These are phyloP conservation scores for Starmerella bacillaris DNA, from an alignment of 805 yeast genomes.

Conservation along the genomic window DNA sequence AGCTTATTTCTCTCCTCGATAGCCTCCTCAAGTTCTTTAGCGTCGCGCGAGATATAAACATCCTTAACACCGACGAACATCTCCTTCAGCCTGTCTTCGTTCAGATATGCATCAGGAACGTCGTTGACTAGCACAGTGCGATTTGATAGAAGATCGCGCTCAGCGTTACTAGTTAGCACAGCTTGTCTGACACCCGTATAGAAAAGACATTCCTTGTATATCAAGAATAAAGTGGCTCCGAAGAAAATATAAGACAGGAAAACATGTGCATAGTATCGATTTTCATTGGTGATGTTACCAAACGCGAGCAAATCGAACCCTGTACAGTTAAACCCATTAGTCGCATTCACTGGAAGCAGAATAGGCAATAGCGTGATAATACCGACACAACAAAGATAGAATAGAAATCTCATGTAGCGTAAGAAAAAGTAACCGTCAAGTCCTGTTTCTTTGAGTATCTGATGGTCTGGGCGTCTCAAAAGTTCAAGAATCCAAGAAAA, in stretches of 20 bases:
- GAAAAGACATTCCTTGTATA: constrained; percentile 68
- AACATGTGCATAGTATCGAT: constrained; percentile 73
- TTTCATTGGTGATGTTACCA: constrained; percentile 44
- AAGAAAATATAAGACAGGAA: constrained; percentile 65
- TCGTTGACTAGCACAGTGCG: constrained; percentile 72
- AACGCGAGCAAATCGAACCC: constrained; percentile 69
- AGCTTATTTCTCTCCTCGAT: constrained; percentile 43
- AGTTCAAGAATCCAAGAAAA: constrained; percentile 53
- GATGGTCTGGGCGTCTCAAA: constrained; percentile 48
- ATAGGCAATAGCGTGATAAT: constrained; percentile 41
- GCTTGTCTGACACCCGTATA: constrained; percentile 63
- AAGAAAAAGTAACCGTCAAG: constrained; percentile 86
- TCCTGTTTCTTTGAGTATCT: constrained; percentile 72
- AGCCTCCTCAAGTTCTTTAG: constrained; percentile 34
- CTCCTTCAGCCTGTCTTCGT: constrained; percentile 53
- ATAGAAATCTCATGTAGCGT: constrained; percentile 49
- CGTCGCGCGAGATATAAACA: constrained; percentile 62
- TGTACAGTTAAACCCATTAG: constrained; percentile 30
- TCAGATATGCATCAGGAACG: constrained; percentile 57
- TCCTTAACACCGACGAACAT: constrained; percentile 67
- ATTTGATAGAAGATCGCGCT: constrained; percentile 54
- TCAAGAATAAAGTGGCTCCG: constrained; percentile 46
- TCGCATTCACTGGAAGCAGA: constrained; percentile 69
- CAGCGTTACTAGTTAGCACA: constrained; percentile 61
- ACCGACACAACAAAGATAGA: constrained; percentile 37